A percentile compares a stretch with the other conserved stretches of the same genome.
These are phyloP conservation scores for Penicillium cataractarum DNA, from an alignment of 495 filamentous ascomycete genomes.

Conservation along the genomic window DNA sequence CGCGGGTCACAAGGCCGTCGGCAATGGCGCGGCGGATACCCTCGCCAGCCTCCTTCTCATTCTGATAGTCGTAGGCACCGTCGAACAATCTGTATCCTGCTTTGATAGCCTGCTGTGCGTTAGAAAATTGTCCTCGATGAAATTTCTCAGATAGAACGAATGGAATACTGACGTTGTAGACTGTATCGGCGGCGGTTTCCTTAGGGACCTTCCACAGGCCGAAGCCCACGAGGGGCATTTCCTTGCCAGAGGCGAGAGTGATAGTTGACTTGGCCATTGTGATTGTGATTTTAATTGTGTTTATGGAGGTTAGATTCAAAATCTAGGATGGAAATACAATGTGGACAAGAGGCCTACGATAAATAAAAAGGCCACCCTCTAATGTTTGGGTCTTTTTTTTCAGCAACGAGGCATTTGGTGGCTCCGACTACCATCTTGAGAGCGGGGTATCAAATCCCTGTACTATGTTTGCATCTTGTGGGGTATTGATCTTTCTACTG, in stretches of 20 bases:
- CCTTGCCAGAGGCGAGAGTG: slow-evolving; percentile 21
- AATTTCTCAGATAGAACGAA: background rate
- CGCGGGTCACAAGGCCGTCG: slow-evolving; percentile 77
- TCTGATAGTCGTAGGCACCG: slow-evolving; percentile 86
- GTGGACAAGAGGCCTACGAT: background rate
- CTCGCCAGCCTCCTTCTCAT: slow-evolving; percentile 80
- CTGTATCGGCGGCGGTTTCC: slow-evolving; percentile 71
- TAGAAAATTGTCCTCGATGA: background rate
- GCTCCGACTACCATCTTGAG: background rate
- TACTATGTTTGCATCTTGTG: background rate
- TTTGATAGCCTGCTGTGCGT: slow-evolving; percentile 66
- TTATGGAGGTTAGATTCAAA: background rate
- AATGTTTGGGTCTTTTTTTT: background rate
- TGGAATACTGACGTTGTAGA: slow-evolving; percentile 60
- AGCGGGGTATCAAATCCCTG: background rate
- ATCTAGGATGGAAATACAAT: background rate
- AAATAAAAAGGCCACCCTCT: background rate
- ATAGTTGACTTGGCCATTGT: slow-evolving; percentile 17
- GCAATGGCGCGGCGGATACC: slow-evolving; percentile 81
- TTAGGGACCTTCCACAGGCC: slow-evolving; percentile 86
- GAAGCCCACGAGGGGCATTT: slow-evolving; percentile 83
- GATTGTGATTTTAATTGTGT: background rate
- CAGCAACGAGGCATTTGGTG: background rate
- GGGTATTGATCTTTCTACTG: background rate
- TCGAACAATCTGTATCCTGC: slow-evolving; percentile 83